Evolutionary conservation across 441 rosid species (phyloP).

Genomic region (Arabidopsis lyrata): DNA sequence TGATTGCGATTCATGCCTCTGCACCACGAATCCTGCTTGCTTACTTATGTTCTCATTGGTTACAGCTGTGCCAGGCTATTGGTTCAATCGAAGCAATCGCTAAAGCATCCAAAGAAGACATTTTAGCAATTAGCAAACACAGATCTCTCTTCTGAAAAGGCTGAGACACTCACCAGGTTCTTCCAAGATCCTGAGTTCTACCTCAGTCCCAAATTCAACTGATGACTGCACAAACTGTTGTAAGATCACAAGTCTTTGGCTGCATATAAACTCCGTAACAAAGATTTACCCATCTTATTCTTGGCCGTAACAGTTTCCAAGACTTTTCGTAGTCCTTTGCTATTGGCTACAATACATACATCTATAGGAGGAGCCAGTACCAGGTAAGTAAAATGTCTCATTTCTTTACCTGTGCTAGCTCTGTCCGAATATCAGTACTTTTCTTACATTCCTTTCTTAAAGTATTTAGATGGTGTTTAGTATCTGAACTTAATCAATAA

Average conservation of each 20-base stretch:
- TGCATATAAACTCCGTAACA: neutral
- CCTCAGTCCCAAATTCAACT: constrained; percentile 68
- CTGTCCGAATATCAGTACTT: neutral
- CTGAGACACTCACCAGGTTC: constrained; percentile 65
- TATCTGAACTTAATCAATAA: neutral
- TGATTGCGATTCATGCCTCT: constrained; percentile 2
- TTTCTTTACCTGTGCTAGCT: neutral
- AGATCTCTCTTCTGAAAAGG: constrained; percentile 86
- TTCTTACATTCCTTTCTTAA: neutral
- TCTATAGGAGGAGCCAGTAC: constrained; percentile 6
- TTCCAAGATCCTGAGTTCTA: constrained; percentile 81
- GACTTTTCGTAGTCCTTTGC: neutral
- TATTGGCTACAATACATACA: neutral
- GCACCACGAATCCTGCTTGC: constrained; percentile 4
- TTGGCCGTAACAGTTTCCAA: constrained; percentile 2
- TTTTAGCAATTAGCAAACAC: constrained; percentile 81
- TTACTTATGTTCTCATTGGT: constrained; percentile 13
- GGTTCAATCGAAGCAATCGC: constrained; percentile 90
- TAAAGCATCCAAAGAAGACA: constrained; percentile 74
- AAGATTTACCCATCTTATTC: constrained; percentile 11
- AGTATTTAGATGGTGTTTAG: constrained; percentile 3
- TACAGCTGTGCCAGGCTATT: constrained; percentile 85
- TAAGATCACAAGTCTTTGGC: constrained; percentile 34
- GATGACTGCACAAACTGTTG: constrained; percentile 24
- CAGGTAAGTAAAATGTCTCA: constrained; percentile 1